phyloP scores from a whole-genome alignment of 1,284 basidiomycete genomes.

The Microbotryum violaceum region DNA sequence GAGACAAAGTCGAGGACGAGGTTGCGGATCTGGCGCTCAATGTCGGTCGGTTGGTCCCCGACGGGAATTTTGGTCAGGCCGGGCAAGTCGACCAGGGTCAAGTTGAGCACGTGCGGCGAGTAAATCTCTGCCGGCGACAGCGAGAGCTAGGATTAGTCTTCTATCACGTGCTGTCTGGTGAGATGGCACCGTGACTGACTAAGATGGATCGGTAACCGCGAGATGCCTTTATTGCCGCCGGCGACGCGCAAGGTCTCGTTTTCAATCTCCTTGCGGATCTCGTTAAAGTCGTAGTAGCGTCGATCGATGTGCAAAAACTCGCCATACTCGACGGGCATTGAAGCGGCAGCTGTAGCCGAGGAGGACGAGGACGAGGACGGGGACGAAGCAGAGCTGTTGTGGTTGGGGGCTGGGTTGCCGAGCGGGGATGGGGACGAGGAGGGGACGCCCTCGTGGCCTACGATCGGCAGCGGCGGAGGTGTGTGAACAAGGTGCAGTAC shows the following conservation, averaged over 20 bases:
- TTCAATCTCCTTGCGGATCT: conserved; percentile 94
- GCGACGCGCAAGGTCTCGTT: conserved; percentile 96
- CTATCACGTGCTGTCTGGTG: background rate
- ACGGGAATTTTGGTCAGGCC: conserved; percentile 94
- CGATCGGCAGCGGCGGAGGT: conserved; percentile 37
- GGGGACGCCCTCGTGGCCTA: conserved; percentile 6
- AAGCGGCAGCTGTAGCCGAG: conserved; percentile 1
- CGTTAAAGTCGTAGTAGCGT: conserved; percentile 87
- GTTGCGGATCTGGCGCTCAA: conserved; percentile 91
- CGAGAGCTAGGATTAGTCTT: background rate
- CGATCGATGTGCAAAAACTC: conserved; percentile 97
- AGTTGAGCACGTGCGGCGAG: conserved; percentile 86
- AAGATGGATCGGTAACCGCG: conserved; percentile 72
- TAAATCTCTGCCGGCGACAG: conserved; percentile 58
- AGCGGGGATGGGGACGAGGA: conserved; percentile 33
- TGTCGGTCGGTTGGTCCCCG: conserved; percentile 70
- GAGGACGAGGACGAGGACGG: conserved; percentile 6
- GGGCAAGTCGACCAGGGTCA: conserved; percentile 92
- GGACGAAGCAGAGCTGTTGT: conserved; percentile 3
- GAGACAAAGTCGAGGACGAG: conserved; percentile 91
- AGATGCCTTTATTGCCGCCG: conserved; percentile 97
- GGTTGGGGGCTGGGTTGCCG: conserved; percentile 44
- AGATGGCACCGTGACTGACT: conserved; percentile 5
- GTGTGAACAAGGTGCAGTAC: conserved; percentile 87
- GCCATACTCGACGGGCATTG: conserved; percentile 58